Conservation (phyloP, 768 basidiomycete species). For the Pilatotrama ljubarskyi region DNA sequence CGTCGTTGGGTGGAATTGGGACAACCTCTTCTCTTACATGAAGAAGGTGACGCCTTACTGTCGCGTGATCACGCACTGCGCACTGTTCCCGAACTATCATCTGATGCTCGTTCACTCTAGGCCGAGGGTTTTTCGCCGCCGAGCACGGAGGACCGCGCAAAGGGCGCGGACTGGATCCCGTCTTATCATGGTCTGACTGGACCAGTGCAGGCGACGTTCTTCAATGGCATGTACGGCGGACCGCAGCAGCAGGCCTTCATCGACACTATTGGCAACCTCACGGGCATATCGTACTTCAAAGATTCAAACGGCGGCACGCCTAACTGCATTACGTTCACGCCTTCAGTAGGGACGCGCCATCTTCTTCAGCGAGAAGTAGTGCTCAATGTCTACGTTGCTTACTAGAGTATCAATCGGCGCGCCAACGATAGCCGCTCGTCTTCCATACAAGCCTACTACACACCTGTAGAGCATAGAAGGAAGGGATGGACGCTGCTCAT, state of each 20-base stretch:
- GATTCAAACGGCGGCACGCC: conserved; percentile 58
- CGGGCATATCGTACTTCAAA: conserved; percentile 46
- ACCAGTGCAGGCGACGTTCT: conserved; percentile 55
- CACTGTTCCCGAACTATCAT: not conserved
- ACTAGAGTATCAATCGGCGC: conserved; percentile 35
- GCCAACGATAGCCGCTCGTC: conserved; percentile 48
- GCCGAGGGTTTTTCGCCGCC: conserved; percentile 51
- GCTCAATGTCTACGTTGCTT: not conserved
- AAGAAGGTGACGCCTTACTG: conserved; percentile 23
- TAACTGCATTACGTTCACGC: conserved; percentile 57
- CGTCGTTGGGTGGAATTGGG: conserved; percentile 32
- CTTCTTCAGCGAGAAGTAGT: not conserved
- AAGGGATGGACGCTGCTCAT: conserved; percentile 52
- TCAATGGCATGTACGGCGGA: conserved; percentile 50
- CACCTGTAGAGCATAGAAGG: conserved; percentile 48
- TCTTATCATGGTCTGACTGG: conserved; percentile 53
- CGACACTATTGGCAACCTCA: conserved; percentile 46
- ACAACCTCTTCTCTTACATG: conserved; percentile 34
- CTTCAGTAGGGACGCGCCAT: conserved; percentile 40
- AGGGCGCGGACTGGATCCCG: conserved; percentile 43
- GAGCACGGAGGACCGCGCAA: conserved; percentile 43
- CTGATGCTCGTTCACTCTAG: conserved; percentile 25
- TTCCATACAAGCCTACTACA: conserved; percentile 53
- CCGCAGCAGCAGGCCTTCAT: conserved; percentile 41
- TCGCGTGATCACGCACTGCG: not conserved